These are phyloP conservation scores for Piloderma croceum DNA, from an alignment of 768 basidiomycete species.

Conservation along the genomic window DNA sequence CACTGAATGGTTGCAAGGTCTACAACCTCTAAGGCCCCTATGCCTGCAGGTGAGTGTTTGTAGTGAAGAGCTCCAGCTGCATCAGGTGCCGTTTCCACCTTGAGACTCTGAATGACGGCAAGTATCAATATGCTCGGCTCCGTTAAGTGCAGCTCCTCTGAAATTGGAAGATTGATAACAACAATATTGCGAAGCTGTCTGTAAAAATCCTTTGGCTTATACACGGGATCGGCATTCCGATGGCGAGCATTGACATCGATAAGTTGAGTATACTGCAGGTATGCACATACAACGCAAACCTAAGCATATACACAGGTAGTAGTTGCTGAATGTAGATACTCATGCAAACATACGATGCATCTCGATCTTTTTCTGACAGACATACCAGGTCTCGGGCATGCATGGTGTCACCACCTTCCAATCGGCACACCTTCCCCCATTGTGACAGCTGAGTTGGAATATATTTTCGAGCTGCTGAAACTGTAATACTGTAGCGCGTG, in stretches of 20 bases:
- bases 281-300: neutral
- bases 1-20: conserved; percentile 24
- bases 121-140: neutral
- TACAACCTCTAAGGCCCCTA: conserved; percentile 17
- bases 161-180: neutral
- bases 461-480: neutral
- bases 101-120: neutral
- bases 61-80: conserved; percentile 18
- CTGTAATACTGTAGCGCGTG: neutral
- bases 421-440: neutral
- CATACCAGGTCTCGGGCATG: neutral
- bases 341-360: neutral
- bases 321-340: too few species aligned
- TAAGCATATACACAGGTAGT: neutral
- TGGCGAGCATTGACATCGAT: neutral
- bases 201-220: neutral
- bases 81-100: neutral
- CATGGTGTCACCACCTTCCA: neutral
- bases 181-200: conserved; percentile 1
- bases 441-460: neutral
- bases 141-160: neutral
- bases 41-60: too few species aligned
- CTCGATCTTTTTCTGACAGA: neutral
- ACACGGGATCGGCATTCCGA: neutral
- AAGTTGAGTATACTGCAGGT: neutral